A percentile compares a stretch with the other conserved stretches of the same genome.
phyloP scores from a whole-genome alignment of 2,329 filamentous ascomycete species.

The Calonectria montana region DNA sequence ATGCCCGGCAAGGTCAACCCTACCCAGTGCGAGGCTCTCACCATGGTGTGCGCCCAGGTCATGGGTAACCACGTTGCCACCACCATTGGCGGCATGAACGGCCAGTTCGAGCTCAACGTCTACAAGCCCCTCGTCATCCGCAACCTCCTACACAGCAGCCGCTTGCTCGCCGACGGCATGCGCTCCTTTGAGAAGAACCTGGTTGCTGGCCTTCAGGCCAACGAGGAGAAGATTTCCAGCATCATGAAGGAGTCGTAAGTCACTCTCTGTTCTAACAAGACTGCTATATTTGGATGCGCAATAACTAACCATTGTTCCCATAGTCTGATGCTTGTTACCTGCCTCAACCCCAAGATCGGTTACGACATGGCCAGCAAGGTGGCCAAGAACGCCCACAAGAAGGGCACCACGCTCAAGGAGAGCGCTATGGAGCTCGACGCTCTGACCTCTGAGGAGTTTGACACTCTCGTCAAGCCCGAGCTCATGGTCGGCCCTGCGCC shows the following conservation, averaged over 20 bases:
- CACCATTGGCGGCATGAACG: constrained; percentile 95
- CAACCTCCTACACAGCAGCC: constrained; percentile 92
- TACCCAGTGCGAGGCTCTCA: constrained; percentile 96
- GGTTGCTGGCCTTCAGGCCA: constrained; percentile 87
- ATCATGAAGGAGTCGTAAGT: constrained; percentile 94
- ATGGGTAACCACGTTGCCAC: constrained; percentile 97
- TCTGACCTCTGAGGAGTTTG: constrained; percentile 88
- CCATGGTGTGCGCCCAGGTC: constrained; percentile 97
- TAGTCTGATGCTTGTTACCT: constrained; percentile 97
- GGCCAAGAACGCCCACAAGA: constrained; percentile 99
- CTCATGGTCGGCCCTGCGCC: constrained; percentile 89
- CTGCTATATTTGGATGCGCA: neutral
- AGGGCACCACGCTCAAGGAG: constrained; percentile 92
- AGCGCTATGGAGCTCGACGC: constrained; percentile 94
- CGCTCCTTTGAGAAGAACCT: constrained; percentile 94
- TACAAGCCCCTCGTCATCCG: constrained; percentile 98
- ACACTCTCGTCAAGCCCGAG: constrained; percentile 89
- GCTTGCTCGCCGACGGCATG: constrained; percentile 93
- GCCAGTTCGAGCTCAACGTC: constrained; percentile 98
- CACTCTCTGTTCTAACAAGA: neutral
- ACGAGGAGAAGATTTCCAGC: constrained; percentile 89
- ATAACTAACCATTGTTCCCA: constrained; percentile 23
- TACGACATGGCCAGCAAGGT: constrained; percentile 98
- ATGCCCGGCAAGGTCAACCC: constrained; percentile 99
- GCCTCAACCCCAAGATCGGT: constrained; percentile 96